These are phyloP conservation scores for Naumovozyma castellii DNA, from an alignment of 805 yeast species.

Conservation along the genomic window DNA sequence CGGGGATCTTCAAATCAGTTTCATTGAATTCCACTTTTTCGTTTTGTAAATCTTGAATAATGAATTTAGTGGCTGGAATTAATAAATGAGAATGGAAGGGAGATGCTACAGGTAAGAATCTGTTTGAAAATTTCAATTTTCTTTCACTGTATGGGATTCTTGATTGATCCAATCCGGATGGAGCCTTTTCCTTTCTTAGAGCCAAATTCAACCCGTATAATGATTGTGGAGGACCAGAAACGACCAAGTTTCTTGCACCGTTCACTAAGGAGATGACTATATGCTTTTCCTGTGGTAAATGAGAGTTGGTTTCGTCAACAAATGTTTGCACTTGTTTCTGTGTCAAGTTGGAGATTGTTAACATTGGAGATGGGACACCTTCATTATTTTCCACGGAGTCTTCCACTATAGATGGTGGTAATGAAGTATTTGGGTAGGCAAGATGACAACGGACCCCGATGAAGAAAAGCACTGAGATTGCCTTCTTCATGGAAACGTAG, in stretches of 20 bases:
- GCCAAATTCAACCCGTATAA: conserved; percentile 89
- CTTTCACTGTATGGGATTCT: conserved; percentile 91
- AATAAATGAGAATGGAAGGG: conserved; percentile 94
- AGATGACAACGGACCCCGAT: conserved; percentile 88
- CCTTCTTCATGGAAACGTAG: conserved; percentile 59
- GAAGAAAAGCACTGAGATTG: conserved; percentile 79
- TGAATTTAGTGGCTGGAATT: conserved; percentile 56
- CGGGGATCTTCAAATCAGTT: conserved; percentile 65
- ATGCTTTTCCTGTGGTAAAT: conserved; percentile 85
- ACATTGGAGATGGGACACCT: conserved; percentile 96
- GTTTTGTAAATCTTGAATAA: conserved; percentile 54
- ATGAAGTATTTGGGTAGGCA: conserved; percentile 84
- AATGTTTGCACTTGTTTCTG: conserved; percentile 66
- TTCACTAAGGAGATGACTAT: conserved; percentile 84
- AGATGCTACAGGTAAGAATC: conserved; percentile 89
- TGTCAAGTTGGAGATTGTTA: conserved; percentile 83
- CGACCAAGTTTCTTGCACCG: conserved; percentile 93
- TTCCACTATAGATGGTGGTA: conserved; percentile 86
- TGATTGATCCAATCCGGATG: conserved; percentile 88
- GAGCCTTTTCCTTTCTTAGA: conserved; percentile 88
- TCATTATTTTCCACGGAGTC: conserved; percentile 91
- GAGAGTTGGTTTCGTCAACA: conserved; percentile 82
- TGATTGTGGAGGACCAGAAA: conserved; percentile 97
- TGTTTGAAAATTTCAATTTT: conserved; percentile 83
- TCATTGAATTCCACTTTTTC: conserved; percentile 49